phyloP scores from a whole-genome alignment of 148 eudicot genomes.

The Limonium bicolor region DNA sequence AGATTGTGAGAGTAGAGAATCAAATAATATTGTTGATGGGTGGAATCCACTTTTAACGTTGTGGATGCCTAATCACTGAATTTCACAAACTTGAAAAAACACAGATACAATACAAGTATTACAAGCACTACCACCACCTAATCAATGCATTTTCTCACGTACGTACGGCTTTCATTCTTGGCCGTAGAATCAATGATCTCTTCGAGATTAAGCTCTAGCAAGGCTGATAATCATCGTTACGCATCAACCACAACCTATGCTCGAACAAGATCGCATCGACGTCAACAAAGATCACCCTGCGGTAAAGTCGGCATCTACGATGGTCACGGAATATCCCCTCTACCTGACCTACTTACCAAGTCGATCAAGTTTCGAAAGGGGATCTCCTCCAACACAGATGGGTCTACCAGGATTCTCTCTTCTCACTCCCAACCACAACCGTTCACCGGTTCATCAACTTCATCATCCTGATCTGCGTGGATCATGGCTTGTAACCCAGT shows the following conservation, averaged over 20 bases:
- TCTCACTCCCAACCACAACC: slow-evolving; percentile 23
- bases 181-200: slow-evolving; percentile 46
- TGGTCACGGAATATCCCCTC: not conserved
- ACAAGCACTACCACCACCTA: too few species aligned
- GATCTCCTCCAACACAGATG: slow-evolving; percentile 16
- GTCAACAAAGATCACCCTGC: slow-evolving; percentile 26
- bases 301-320: not conserved
- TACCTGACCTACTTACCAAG: slow-evolving; percentile 7
- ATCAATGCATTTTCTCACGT: too few species aligned
- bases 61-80: too few species aligned
- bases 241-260: slow-evolving; percentile 58
- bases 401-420: slow-evolving; percentile 19
- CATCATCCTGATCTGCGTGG: too few species aligned
- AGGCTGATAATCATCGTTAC: slow-evolving; percentile 33
- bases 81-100: too few species aligned
- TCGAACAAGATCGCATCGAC: slow-evolving; percentile 47
- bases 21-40: too few species aligned
- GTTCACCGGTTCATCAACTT: too few species aligned
- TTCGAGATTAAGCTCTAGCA: slow-evolving; percentile 40
- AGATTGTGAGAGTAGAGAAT: too few species aligned
- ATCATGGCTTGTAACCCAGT: too few species aligned
- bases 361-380: slow-evolving; percentile 15
- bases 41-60: too few species aligned
- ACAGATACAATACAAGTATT: too few species aligned
- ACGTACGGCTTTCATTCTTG: too few species aligned